phyloP scores from a whole-genome alignment of 257 asterid species.

The Jacaranda copaia region DNA sequence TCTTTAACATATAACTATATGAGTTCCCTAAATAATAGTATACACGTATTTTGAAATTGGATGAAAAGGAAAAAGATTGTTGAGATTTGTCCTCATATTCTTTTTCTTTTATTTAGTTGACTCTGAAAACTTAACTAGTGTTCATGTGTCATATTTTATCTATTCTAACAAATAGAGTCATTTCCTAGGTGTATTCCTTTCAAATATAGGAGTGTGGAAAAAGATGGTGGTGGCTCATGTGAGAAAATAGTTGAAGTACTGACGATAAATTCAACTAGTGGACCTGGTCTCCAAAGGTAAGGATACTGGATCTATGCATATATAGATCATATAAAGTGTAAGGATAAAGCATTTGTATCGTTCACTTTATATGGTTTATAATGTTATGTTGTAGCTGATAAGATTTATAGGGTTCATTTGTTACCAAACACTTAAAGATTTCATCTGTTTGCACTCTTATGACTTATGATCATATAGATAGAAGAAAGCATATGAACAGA shows the following conservation, averaged over 20 bases:
- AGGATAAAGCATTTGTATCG: neutral
- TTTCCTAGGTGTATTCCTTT: slow-evolving; percentile 84
- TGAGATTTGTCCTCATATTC: neutral
- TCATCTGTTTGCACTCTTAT: neutral
- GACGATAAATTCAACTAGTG: slow-evolving; percentile 92
- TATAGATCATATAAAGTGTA: slow-evolving; percentile 30
- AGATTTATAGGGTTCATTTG: neutral
- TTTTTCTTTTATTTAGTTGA: slow-evolving; percentile 4
- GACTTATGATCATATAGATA: neutral
- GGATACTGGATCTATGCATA: slow-evolving; percentile 23
- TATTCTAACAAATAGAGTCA: slow-evolving; percentile 40
- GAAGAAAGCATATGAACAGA: neutral
- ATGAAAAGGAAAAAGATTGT: neutral
- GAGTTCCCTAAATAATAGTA: too few relatives aligned
- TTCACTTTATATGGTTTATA: neutral
- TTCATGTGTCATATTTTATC: slow-evolving; percentile 11
- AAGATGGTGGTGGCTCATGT: slow-evolving; percentile 54
- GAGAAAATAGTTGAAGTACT: slow-evolving; percentile 70
- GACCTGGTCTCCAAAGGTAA: slow-evolving; percentile 99
- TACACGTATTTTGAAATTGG: too few relatives aligned
- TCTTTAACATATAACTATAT: too few relatives aligned
- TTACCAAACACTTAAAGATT: neutral
- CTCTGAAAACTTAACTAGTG: slow-evolving; percentile 6
- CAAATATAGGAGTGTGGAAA: slow-evolving; percentile 54
- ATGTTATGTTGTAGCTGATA: slow-evolving; percentile 26